Percentiles rank a stretch among this genome's conserved stretches.
Conservation (phyloP, 768 basidiomycete genomes). For the Thelephora aurantiotincta region DNA sequence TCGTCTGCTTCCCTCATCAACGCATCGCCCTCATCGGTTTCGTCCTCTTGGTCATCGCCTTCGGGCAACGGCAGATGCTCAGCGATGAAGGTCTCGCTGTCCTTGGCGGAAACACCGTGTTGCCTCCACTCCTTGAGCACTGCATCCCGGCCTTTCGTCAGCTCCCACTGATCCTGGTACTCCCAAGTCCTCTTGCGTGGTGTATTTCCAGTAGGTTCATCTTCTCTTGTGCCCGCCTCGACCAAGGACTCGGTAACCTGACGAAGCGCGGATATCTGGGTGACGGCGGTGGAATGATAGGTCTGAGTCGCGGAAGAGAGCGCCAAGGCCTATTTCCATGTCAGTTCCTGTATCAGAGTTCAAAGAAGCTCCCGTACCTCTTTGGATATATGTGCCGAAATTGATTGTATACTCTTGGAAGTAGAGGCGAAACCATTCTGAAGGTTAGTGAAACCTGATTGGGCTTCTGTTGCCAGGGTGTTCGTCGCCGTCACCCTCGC, state of each 20-base stretch:
- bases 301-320: slow-evolving; percentile 26
- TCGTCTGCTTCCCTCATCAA: slow-evolving; percentile 2
- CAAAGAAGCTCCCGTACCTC: slow-evolving; percentile 28
- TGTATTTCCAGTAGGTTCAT: slow-evolving; percentile 56
- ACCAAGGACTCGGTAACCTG: slow-evolving; percentile 34
- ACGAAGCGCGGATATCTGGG: slow-evolving; percentile 34
- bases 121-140: slow-evolving; percentile 41
- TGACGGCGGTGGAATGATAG: slow-evolving; percentile 28
- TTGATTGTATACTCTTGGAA: slow-evolving; percentile 31
- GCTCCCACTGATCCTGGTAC: slow-evolving; percentile 56
- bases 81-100: slow-evolving; percentile 24
- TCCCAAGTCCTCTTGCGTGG: slow-evolving; percentile 67
- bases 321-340: slow-evolving; percentile 23
- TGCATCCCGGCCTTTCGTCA: slow-evolving; percentile 48
- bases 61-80: slow-evolving; percentile 21
- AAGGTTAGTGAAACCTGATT: slow-evolving; percentile 36
- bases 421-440: slow-evolving; percentile 37
- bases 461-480: slow-evolving; percentile 31
- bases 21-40: slow-evolving; percentile 7
- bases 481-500: slow-evolving; percentile 49
- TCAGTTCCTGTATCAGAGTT: neutral
- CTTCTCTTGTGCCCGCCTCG: slow-evolving; percentile 46
- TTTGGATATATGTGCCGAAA: slow-evolving; percentile 27
- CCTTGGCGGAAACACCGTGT: slow-evolving; percentile 14
- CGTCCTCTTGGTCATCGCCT: slow-evolving; percentile 6